Percentiles rank a stretch among this genome's conserved stretches.
Conservation (phyloP, 116 monocot genomes). For the Posidonia oceanica region DNA sequence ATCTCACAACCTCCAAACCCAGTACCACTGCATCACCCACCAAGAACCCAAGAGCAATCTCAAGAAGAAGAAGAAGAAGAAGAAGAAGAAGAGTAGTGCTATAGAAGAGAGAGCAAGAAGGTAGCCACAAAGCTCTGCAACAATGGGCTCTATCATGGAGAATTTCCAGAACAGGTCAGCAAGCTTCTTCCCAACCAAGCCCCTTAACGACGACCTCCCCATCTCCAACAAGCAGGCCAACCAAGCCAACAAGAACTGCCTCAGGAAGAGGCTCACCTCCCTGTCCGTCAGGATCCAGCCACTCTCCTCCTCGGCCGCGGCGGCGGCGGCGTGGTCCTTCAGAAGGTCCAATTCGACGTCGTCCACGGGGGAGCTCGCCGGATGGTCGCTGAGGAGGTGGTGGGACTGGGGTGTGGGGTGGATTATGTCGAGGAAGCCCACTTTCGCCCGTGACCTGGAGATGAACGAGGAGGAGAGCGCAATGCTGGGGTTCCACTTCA, state of each 20-base stretch:
- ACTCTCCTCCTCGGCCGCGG: conserved; percentile 22
- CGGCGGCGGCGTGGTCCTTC: conserved; percentile 9
- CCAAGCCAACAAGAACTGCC: conserved; percentile 4
- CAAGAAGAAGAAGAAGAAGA: background rate
- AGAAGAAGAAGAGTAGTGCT: background rate
- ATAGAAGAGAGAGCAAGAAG: background rate
- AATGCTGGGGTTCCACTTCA: conserved; percentile 35
- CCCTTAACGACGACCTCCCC: conserved; percentile 65
- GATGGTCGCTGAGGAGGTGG: conserved; percentile 51
- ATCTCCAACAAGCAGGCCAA: conserved; percentile 21
- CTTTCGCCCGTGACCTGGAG: conserved; percentile 62
- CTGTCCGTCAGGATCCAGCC: conserved; percentile 55
- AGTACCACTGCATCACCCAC: background rate
- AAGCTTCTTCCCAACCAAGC: conserved; percentile 43
- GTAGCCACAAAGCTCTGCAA: too few species aligned
- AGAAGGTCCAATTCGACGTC: conserved; percentile 51
- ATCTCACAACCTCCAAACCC: background rate
- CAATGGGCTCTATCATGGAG: conserved; percentile 30
- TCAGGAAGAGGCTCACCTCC: conserved; percentile 13
- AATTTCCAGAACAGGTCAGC: conserved; percentile 22
- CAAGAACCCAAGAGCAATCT: background rate
- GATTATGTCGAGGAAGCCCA: conserved; percentile 60
- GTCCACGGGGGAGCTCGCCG: conserved; percentile 15
- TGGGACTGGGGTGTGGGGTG: conserved; percentile 45
- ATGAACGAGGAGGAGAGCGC: conserved; percentile 71